Percentiles rank a stretch among this genome's conserved stretches.
These are phyloP conservation scores for Chaetomium globosum DNA, from an alignment of 2,329 filamentous ascomycete genomes.

Conservation along the genomic window DNA sequence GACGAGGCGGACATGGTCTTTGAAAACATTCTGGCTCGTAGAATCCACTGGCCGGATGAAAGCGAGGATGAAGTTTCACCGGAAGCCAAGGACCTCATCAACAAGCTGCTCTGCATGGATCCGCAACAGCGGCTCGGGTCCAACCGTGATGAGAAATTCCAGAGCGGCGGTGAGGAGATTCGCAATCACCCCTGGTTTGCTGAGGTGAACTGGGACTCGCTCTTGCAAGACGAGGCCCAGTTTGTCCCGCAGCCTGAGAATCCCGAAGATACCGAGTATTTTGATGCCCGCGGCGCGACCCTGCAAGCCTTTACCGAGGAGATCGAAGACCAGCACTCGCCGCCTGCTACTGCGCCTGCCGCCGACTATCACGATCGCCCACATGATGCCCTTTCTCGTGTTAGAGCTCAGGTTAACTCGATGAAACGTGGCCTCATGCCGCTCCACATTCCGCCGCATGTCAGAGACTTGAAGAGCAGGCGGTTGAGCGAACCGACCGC, in stretches of 20 bases:
- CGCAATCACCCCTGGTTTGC: conserved; percentile 86
- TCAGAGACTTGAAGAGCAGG: conserved; percentile 84
- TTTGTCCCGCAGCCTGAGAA: conserved; percentile 93
- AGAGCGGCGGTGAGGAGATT: conserved; percentile 87
- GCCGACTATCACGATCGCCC: conserved; percentile 84
- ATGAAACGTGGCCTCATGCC: conserved; percentile 93
- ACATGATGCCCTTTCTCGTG: conserved; percentile 89
- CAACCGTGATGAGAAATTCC: conserved; percentile 79
- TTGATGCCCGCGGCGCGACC: conserved; percentile 87
- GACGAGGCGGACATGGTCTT: conserved; percentile 90
- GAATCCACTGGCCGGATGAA: conserved; percentile 89
- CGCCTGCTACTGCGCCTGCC: conserved; percentile 68
- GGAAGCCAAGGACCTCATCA: conserved; percentile 93
- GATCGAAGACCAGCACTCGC: conserved; percentile 83
- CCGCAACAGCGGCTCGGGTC: conserved; percentile 80
- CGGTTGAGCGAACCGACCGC: conserved; percentile 87
- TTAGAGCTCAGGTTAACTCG: conserved; percentile 81
- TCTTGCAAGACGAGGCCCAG: conserved; percentile 93
- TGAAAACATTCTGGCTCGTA: conserved; percentile 88
- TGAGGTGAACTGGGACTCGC: conserved; percentile 82
- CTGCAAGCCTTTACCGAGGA: conserved; percentile 92
- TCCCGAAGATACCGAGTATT: conserved; percentile 97
- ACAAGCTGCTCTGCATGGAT: conserved; percentile 83
- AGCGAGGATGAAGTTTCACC: conserved; percentile 77
- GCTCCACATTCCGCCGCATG: conserved; percentile 92